Percentiles rank a stretch among this genome's conserved stretches.
These are phyloP conservation scores for Trifolium pratense DNA, from an alignment of 306 rosid species.

Conservation along the genomic window DNA sequence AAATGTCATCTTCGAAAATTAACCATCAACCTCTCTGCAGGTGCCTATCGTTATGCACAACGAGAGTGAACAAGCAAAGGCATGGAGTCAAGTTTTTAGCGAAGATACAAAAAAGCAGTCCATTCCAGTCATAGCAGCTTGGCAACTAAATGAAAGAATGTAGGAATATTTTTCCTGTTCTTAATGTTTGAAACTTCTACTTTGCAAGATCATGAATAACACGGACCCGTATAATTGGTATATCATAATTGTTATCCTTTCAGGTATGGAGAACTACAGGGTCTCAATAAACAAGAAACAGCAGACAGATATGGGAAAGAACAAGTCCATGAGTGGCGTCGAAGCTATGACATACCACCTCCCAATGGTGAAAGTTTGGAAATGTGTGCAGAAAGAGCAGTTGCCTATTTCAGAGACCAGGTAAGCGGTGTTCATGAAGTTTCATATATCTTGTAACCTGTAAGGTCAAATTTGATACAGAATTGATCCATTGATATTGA, in stretches of 20 bases:
- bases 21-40: constrained; percentile 51
- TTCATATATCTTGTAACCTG: constrained; percentile 26
- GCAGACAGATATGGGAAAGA: constrained; percentile 96
- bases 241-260: constrained; percentile 37
- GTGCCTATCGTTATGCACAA: constrained; percentile 84
- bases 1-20: constrained; percentile 36
- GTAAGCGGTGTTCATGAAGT: constrained; percentile 46
- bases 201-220: constrained; percentile 23
- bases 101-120: constrained; percentile 93
- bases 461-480: constrained; percentile 20
- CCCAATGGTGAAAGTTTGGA: constrained; percentile 99
- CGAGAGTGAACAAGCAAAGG: constrained; percentile 85
- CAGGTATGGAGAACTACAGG: constrained; percentile 99
- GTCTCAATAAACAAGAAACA: constrained; percentile 98
- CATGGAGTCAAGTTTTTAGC: constrained; percentile 87
- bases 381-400: constrained; percentile 99
- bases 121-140: constrained; percentile 84
- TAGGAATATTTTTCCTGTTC: constrained; percentile 44
- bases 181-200: constrained; percentile 30
- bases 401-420: constrained; percentile 90
- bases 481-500: constrained; percentile 43
- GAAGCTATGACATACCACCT: constrained; percentile 94
- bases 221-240: background rate
- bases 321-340: constrained; percentile 97
- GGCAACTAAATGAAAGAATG: constrained; percentile 99